Evolutionary conservation across 306 rosid species (phyloP), one percentile per base, ranked within the genome.

Genomic region (Citrullus colocynthis): DNA sequence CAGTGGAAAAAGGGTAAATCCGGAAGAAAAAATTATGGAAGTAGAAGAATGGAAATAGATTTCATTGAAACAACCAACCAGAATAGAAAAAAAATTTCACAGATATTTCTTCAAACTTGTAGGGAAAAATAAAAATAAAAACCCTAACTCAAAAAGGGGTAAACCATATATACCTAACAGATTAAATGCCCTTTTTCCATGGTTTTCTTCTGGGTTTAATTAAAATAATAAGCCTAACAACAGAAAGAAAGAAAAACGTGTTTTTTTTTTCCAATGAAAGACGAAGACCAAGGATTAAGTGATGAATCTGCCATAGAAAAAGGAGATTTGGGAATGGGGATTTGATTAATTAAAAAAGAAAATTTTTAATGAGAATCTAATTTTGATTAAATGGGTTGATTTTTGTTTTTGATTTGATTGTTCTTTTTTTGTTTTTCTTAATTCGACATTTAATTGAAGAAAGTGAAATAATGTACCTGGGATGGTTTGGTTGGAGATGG

Each of bases 1-100:
- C 20, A 51, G 60, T 72, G 78, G 72, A 80, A 70, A 48, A 79
- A 77, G 90, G 85, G 90, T 67, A 87, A 79, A 85, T 83, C 78
- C 13, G 90, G 85, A 67, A 80, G 18, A 75, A 72, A 75, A 71
- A 63, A 37, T 17, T n/a, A 75, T 34, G 6, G 52, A 57, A 55
- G 32, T 21, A 3, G 39, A 57, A 57, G 67, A 75, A 36, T 14
- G 7, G 66, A 56, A 21, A 14, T 15, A 7, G 36, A 45, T 39
- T 37, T 18, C 36, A 75, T 8, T 34, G 78, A 75, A 28, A 6
- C 20, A 65, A 65, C 28, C 1, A 3, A 9, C 28, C 6, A 18
- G 0, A 4, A 56, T 3, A 36, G 6, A 10, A 3, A 13, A 49
- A 44, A 4, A 62, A 78, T 30, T 32, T 59, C 62, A 75, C 74